phyloP scores from a whole-genome alignment of 2,329 filamentous ascomycete species.

The Trichophyton rubrum region DNA sequence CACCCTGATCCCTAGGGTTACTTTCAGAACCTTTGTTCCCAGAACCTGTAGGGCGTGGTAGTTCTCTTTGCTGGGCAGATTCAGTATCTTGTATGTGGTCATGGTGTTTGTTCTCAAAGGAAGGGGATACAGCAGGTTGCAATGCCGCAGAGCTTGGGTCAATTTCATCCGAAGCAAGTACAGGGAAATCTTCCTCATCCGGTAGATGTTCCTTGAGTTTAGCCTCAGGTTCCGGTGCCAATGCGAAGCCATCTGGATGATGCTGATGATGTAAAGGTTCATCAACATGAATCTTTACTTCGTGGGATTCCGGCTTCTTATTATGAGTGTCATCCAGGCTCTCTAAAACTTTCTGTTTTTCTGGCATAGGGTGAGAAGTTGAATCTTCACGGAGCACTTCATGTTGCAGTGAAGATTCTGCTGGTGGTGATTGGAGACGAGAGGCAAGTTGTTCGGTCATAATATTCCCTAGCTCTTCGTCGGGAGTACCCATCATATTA shows the following conservation, averaged over 20 bases:
- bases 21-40: conserved; percentile 47
- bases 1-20: conserved; percentile 34
- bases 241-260: conserved; percentile 39
- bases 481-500: conserved; percentile 60
- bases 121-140: conserved; percentile 71
- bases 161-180: conserved; percentile 79
- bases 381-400: background rate
- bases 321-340: conserved; percentile 8
- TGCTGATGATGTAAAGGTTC: conserved; percentile 41
- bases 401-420: conserved; percentile 15
- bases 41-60: conserved; percentile 41
- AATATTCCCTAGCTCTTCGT: conserved; percentile 80
- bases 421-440: conserved; percentile 55
- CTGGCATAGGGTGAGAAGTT: conserved; percentile 9
- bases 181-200: conserved; percentile 52
- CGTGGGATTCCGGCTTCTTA: conserved; percentile 21
- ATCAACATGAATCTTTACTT: conserved; percentile 57
- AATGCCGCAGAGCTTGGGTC: conserved; percentile 55
- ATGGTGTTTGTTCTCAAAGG: conserved; percentile 50
- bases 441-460: conserved; percentile 74
- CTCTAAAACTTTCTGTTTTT: conserved; percentile 34
- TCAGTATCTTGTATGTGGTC: conserved; percentile 19
- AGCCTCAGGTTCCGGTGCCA: conserved; percentile 41
- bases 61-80: conserved; percentile 40
- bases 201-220: conserved; percentile 32